Conservation (phyloP, 192 early-diverging fungal species). For the Backusella parvicylindrica region DNA sequence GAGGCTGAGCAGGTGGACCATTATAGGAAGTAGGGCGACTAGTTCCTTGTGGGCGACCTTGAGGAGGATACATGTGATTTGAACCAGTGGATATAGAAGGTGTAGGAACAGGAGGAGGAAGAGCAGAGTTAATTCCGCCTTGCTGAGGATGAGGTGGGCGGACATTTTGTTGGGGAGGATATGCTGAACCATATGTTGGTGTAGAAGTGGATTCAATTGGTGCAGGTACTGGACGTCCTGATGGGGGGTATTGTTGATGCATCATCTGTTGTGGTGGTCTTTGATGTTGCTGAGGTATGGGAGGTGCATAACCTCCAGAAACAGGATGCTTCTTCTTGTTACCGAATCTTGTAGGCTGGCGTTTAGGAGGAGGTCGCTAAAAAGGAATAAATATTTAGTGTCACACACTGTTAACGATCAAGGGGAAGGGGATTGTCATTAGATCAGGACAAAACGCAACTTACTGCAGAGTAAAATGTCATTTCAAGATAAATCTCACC, state of each 20-base stretch:
- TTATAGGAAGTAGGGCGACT: constrained; percentile 20
- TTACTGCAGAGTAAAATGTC: constrained; percentile 52
- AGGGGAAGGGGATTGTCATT: not conserved
- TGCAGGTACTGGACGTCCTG: not conserved
- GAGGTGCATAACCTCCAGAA: not conserved
- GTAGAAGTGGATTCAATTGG: not conserved
- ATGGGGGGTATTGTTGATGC: not conserved
- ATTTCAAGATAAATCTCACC: constrained; percentile 54
- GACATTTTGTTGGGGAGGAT: constrained; percentile 3
- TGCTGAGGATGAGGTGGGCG: not conserved
- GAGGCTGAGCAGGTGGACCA: not conserved
- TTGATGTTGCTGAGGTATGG: not conserved
- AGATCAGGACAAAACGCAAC: not conserved
- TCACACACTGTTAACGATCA: not conserved
- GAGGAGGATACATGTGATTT: constrained; percentile 4
- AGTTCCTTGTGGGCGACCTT: constrained; percentile 3
- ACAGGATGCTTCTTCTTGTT: constrained; percentile 9
- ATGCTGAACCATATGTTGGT: not conserved
- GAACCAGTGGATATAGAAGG: constrained; percentile 9
- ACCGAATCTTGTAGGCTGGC: constrained; percentile 22
- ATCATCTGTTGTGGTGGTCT: not conserved
- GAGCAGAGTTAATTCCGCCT: not conserved
- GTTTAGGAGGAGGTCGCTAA: constrained; percentile 23
- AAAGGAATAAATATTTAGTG: not conserved
- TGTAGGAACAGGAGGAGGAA: constrained; percentile 2